phyloP scores from a whole-genome alignment of 176 grass and related monocot species.

The Lolium rigidum region DNA sequence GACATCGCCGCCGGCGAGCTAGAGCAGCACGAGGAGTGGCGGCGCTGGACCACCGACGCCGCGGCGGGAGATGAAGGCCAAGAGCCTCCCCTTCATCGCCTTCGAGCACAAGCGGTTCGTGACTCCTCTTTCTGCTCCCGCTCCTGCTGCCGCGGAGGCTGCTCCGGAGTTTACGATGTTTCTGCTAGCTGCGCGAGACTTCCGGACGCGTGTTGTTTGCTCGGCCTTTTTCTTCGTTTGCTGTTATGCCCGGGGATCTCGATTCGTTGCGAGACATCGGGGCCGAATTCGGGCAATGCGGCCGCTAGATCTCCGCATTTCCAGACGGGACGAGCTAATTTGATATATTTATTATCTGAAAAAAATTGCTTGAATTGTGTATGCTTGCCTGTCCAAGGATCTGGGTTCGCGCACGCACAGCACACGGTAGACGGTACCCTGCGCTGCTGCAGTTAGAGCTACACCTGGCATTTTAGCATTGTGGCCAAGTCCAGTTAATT shows the following conservation, averaged over 20 bases:
- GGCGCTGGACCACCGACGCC: constrained; percentile 18
- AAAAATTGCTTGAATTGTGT: constrained; percentile 38
- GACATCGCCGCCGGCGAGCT: not conserved
- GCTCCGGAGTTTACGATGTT: constrained; percentile 1
- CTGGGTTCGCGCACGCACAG: constrained; percentile 46
- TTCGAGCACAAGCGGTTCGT: constrained; percentile 87
- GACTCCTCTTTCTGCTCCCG: not conserved
- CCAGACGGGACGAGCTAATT: not conserved
- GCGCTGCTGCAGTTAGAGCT: constrained; percentile 24
- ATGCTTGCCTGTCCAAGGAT: constrained; percentile 48
- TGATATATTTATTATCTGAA: not conserved
- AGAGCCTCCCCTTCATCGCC: constrained; percentile 80
- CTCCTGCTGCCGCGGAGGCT: not conserved
- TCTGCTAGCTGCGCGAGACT: not conserved
- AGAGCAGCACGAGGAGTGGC: not conserved
- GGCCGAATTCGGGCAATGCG: constrained; percentile 59
- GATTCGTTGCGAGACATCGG: constrained; percentile 44
- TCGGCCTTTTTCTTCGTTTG: not conserved
- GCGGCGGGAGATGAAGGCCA: constrained; percentile 65
- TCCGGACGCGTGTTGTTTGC: constrained; percentile 32
- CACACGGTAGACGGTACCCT: constrained; percentile 5
- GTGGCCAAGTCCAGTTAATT: not conserved
- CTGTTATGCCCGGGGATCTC: constrained; percentile 44
- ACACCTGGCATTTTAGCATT: not conserved
- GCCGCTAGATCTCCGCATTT: constrained; percentile 61